Conservation (phyloP, 371 early-diverging fungal species). For the Mortierella sp. region DNA sequence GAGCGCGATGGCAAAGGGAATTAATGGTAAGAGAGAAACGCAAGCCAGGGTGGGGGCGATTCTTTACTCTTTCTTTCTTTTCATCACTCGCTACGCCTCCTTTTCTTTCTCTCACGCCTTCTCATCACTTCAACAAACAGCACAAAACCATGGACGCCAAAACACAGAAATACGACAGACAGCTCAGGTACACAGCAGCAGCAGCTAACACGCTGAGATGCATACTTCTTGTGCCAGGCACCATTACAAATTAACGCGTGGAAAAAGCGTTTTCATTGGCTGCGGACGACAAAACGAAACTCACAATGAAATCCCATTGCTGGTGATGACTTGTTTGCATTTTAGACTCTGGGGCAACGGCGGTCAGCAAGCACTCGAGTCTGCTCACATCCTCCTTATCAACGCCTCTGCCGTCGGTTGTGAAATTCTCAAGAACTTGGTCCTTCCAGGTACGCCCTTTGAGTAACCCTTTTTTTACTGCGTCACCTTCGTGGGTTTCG, state of each 20-base stretch:
- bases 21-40: neutral
- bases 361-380: slow-evolving; percentile 92
- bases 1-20: neutral
- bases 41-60: neutral
- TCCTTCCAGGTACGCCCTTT: slow-evolving; percentile 86
- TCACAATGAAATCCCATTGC: neutral
- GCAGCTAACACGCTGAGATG: neutral
- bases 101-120: neutral
- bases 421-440: slow-evolving; percentile 94
- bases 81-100: slow-evolving; percentile 8
- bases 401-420: slow-evolving; percentile 88
- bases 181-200: slow-evolving; percentile 76
- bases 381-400: slow-evolving; percentile 85
- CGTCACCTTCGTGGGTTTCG: slow-evolving; percentile 1
- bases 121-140: neutral
- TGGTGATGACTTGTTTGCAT: neutral
- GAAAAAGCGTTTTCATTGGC: neutral
- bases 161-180: slow-evolving; percentile 93
- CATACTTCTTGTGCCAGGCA: neutral
- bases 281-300: slow-evolving; percentile 28
- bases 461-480: neutral
- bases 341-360: slow-evolving; percentile 91
- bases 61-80: neutral
- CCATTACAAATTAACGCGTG: neutral
- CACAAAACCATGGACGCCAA: slow-evolving; percentile 51